Evolutionary conservation across 2,329 filamentous ascomycete genomes (phyloP).

Genomic region (Colletotrichum spaethianum): DNA sequence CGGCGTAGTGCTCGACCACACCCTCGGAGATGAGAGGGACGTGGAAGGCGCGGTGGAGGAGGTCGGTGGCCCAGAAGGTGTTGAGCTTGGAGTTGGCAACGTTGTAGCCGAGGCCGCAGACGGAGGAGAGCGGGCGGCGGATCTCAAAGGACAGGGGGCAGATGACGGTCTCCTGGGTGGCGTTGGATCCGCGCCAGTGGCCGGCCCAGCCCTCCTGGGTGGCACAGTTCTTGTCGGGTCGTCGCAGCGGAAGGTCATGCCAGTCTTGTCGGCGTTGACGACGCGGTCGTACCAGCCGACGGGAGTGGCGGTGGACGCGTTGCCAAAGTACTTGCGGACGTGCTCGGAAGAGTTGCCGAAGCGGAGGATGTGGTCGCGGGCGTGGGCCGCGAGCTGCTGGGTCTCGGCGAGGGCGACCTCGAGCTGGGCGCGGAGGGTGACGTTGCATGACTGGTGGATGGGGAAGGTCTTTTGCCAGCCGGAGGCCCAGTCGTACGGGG

Average conservation of each 20-base stretch:
- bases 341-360: conserved; percentile 71
- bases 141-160: conserved; percentile 73
- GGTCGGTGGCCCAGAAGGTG: conserved; percentile 76
- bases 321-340: conserved; percentile 77
- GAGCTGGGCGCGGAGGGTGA: conserved; percentile 71
- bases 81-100: conserved; percentile 70
- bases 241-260: conserved; percentile 76
- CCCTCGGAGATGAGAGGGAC: conserved; percentile 72
- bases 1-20: conserved; percentile 73
- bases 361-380: conserved; percentile 72
- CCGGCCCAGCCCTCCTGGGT: conserved; percentile 71
- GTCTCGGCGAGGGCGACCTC: conserved; percentile 71
- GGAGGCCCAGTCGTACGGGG: conserved; percentile 51
- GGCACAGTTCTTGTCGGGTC: conserved; percentile 75
- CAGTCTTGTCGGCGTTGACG: conserved; percentile 68
- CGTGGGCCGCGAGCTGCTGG: conserved; percentile 70
- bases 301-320: conserved; percentile 68
- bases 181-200: conserved; percentile 77
- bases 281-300: conserved; percentile 76
- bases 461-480: conserved; percentile 54
- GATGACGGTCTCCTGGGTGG: conserved; percentile 77
- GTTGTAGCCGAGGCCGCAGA: conserved; percentile 75
- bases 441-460: conserved; percentile 78
- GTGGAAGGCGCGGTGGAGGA: conserved; percentile 78
- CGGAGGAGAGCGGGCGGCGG: conserved; percentile 69